Base-by-base conservation (phyloP, 345 rosid genomes). In the Corchorus olitorius region DNA sequence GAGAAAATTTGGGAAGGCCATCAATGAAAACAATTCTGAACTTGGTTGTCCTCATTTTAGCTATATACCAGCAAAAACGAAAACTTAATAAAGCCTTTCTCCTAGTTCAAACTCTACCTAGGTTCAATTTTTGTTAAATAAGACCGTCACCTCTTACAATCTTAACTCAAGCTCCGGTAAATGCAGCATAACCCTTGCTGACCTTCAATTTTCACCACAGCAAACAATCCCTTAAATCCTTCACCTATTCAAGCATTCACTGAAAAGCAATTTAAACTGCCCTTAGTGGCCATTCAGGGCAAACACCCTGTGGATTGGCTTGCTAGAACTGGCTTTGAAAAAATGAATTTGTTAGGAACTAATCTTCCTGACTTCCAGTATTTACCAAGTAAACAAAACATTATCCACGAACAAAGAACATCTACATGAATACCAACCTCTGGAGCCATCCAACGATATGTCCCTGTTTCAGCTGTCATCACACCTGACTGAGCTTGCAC, bases 381-480 rank as follows among this genome's bases (percentile, higher is more conserved):
- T 53, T 34, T 48, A 48, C 15, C 73, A 77, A 48, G 54, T 35
- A 69, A 60, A 37, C 54, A 2, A 69, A 50, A 59, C 37, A 52
- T 72, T 72, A 55, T 72, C 64, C n/a, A 54, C 20, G 65, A 35
- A 58, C 39, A 39, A 34, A 77, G 49, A 78, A 74, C 9, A 58
- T 65, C 19, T 62, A 72, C 14, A 33, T 69, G 46, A 60, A 22
- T 53, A 80, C 85, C 81, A 75, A 90, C 94, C 92, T 90, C 94
- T 20, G 92, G 94, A 75, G 94, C 94, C 94, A 90, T 90, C 94
- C 94, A 90, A 34, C 92, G 90, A 69, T 90, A 90, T 4, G 92
- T 88, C 73, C 94, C 94, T 62, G 92, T 90, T 85, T 90, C 94
- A 19, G 91, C 92, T 35, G 94, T 90, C 94, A 90, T 90, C 74